Base-by-base conservation (phyloP, 2,329 filamentous ascomycete species). In the Penicillium sp. region DNA sequence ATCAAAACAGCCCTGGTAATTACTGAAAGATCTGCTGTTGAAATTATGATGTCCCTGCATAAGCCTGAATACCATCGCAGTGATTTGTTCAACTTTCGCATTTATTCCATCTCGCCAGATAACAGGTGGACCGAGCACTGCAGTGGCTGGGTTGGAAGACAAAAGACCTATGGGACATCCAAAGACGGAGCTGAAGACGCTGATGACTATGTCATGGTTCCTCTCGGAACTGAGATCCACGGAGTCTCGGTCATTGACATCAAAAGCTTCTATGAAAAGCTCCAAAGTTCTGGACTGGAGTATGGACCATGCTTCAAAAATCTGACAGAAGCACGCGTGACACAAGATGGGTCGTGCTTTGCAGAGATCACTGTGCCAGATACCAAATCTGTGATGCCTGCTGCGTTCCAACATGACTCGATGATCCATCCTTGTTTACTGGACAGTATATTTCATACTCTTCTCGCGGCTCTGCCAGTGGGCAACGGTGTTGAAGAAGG, bases 361-460 rank as follows among this genome's bases (percentile, higher is more conserved):
- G 60, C 63, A 10, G 57, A 64, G 21, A 45, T 70, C 8, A 59
- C 50, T 7, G 50, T 67, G 16, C 66, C 68, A 2, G 57, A 69
- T 40, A 72, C 64, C 9, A 55, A 50, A 16, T 41, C 60, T 4
- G 41, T 50, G 8, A 71, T 72, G 67, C 69, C 70, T 9, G 52
- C 56, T 45, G 55, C 61, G 7, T 68, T 65, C 45, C 56, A 71
- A 47, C 55, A 62, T 40, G 54, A 61, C 3, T 54, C 54, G 42
- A 13, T 72, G 7, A 56, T 73, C 10, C 71, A 73, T 48, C 72
- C 71, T 2, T 64, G 64, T 22, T 66, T 60, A 0, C 47, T 74
- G 7, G 72, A 74, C 50, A 64, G 55, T 39, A 53, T 71, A 8
- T 68, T 73, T 27, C 71, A 73, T 24, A 49, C 65, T 0, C 45